A percentile compares a stretch with the other conserved stretches of the same genome.
phyloP scores from a whole-genome alignment of 179 eudicot species.

The Pouteria campechiana region DNA sequence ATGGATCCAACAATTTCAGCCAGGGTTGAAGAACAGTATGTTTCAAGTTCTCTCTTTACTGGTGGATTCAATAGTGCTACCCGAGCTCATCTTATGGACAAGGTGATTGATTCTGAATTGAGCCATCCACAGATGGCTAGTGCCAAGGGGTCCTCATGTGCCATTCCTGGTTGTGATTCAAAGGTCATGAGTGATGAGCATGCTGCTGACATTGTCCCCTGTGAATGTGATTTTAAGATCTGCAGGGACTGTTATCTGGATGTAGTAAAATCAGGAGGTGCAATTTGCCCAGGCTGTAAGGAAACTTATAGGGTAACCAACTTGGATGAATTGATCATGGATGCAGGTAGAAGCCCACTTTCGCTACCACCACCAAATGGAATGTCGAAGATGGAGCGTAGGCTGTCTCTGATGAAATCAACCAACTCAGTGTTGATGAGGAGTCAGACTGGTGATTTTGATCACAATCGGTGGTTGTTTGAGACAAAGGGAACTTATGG shows the following conservation, averaged over 20 bases:
- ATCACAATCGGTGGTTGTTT: conserved; percentile 74
- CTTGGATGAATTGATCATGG: conserved; percentile 26
- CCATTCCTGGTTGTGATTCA: conserved; percentile 66
- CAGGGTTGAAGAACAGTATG: conserved; percentile 77
- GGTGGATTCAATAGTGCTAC: conserved; percentile 76
- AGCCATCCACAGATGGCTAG: conserved; percentile 87
- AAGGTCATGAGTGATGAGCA: conserved; percentile 76
- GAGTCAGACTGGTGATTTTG: conserved; percentile 84
- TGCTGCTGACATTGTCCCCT: conserved; percentile 65
- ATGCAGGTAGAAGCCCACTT: conserved; percentile 33
- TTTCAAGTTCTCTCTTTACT: conserved; percentile 67
- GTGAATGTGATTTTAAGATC: conserved; percentile 78
- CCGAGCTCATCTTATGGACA: conserved; percentile 81
- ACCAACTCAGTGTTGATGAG: conserved; percentile 56
- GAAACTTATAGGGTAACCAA: conserved; percentile 57
- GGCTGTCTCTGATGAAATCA: conserved; percentile 72
- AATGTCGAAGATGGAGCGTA: conserved; percentile 71
- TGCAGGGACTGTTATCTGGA: conserved; percentile 80
- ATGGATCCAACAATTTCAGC: conserved; percentile 62
- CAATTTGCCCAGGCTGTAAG: conserved; percentile 76
- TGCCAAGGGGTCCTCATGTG: conserved; percentile 69
- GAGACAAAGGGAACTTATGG: conserved; percentile 88
- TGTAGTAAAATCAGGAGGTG: conserved; percentile 50
- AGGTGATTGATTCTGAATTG: conserved; percentile 67
- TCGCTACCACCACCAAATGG: conserved; percentile 38